Conservation (phyloP, 106 monocot genomes). For the Phalaenopsis aphrodite region DNA sequence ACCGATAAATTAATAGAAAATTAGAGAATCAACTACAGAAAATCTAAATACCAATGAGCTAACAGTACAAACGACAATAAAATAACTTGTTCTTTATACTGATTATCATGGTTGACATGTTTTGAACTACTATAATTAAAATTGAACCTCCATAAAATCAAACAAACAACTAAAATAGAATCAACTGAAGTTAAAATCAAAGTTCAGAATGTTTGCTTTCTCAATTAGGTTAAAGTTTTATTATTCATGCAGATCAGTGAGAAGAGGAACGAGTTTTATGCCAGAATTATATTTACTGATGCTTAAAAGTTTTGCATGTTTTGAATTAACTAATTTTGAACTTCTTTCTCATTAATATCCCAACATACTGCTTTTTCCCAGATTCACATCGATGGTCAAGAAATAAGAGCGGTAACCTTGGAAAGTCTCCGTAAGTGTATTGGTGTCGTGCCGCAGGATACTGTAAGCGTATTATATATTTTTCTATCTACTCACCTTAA, state of each 20-base stretch:
- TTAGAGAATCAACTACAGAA: no score
- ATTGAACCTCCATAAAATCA: no score
- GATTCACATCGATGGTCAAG: slow-evolving; percentile 83
- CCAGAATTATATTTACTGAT: not conserved
- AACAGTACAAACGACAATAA: no score
- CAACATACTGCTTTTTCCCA: slow-evolving; percentile 8
- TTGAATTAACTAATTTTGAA: not conserved
- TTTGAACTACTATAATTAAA: no score
- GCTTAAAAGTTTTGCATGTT: not conserved
- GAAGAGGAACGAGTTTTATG: not conserved
- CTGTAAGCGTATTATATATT: slow-evolving; percentile 42
- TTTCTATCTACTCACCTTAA: not conserved
- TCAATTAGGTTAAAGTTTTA: not conserved
- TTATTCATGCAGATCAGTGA: not conserved
- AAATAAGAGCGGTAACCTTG: slow-evolving; percentile 59
- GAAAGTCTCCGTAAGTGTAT: slow-evolving; percentile 85
- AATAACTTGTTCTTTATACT: no score
- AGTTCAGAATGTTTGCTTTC: no score
- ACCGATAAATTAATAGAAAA: not conserved
- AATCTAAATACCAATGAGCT: no score
- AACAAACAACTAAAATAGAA: no score
- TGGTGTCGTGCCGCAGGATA: slow-evolving; percentile 98
- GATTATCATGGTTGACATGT: no score
- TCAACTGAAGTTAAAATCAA: no score
- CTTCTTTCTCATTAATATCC: not conserved